These are phyloP conservation scores for Polygonum aviculare DNA, from an alignment of 148 eudicot genomes.

Conservation along the genomic window DNA sequence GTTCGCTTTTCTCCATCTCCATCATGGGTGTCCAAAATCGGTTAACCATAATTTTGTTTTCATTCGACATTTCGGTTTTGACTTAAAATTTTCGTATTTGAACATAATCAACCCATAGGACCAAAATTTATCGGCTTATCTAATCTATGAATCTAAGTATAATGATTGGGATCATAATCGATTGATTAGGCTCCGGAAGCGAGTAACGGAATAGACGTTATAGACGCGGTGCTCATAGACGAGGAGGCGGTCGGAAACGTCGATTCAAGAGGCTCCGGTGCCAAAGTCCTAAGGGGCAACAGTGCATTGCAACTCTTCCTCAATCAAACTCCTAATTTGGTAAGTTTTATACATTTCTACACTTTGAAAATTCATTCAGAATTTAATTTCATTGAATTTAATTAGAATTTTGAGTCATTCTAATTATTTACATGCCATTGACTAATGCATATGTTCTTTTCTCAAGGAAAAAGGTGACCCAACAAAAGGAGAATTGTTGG, in stretches of 20 bases:
- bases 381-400: neutral
- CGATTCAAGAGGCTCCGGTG: slow-evolving; percentile 36
- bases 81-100: too few relatives aligned
- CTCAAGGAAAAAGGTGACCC: neutral
- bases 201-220: slow-evolving; percentile 16
- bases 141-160: neutral
- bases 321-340: slow-evolving; percentile 1
- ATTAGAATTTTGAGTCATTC: neutral
- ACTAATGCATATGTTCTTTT: neutral
- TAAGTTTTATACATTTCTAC: neutral
- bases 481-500: neutral
- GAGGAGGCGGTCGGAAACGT: slow-evolving; percentile 42
- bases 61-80: too few relatives aligned
- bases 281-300: slow-evolving; percentile 36
- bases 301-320: slow-evolving; percentile 30
- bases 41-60: too few relatives aligned
- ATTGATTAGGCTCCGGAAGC: slow-evolving; percentile 30
- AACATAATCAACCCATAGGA: neutral
- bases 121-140: neutral
- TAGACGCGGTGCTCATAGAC: slow-evolving; percentile 37
- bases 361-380: neutral
- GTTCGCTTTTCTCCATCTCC: slow-evolving; percentile 15
- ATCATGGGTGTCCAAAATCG: neutral
- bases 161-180: neutral
- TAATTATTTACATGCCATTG: neutral